Evolutionary conservation across 148 eudicot genomes (phyloP).

Genomic region (Chenopodium quinoa): DNA sequence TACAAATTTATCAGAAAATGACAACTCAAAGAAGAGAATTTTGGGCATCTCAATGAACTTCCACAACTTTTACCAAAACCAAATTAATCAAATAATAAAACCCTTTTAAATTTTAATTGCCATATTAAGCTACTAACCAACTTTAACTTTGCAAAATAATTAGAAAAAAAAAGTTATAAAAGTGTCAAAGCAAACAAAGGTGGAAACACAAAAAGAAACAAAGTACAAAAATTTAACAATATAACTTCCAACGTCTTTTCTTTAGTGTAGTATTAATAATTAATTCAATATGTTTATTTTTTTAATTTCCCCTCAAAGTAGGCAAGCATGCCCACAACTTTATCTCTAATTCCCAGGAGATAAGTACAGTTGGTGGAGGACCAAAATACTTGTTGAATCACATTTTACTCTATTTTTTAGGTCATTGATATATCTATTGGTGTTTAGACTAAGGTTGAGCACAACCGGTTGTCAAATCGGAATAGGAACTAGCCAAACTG

Average conservation of each 20-base stretch:
- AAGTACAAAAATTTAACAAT: slow-evolving; percentile 11
- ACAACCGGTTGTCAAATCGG: too few relatives aligned
- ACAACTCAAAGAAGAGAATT: slow-evolving; percentile 6
- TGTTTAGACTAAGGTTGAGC: too few relatives aligned
- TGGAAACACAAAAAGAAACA: slow-evolving; percentile 20
- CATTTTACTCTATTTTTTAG: not conserved
- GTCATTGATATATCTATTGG: not conserved
- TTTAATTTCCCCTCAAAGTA: slow-evolving; percentile 12
- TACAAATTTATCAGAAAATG: not conserved
- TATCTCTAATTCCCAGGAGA: slow-evolving; percentile 18
- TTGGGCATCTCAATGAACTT: not conserved
- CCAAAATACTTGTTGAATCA: slow-evolving; percentile 7
- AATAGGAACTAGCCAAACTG: too few relatives aligned
- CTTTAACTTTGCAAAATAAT: not conserved
- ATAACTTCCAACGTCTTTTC: not conserved
- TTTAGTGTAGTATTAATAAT: not conserved
- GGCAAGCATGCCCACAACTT: slow-evolving; percentile 30
- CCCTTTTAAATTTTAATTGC: not conserved
- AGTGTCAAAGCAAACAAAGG: slow-evolving; percentile 14
- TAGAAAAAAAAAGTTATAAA: not conserved
- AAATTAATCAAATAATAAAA: not conserved
- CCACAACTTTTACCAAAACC: not conserved
- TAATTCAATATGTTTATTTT: not conserved
- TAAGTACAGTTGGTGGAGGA: slow-evolving; percentile 7
- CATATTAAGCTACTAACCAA: not conserved